Evolutionary conservation across 305 asterid species (phyloP).

Genomic region (Fraxinus greggii): DNA sequence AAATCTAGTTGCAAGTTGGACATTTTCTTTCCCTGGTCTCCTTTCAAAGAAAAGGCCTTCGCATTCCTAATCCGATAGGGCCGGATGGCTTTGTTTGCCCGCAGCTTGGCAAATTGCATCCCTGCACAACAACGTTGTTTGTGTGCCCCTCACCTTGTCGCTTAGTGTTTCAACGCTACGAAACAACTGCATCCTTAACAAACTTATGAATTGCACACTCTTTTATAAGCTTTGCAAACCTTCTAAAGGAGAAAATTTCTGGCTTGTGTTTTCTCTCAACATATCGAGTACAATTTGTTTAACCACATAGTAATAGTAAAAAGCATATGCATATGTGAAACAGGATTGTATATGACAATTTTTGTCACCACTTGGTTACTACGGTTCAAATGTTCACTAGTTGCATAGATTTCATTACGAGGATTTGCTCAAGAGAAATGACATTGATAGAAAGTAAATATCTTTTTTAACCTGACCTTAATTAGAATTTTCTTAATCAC

Average conservation of each 20-base stretch:
- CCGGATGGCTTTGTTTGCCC: neutral
- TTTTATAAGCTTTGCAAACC: neutral
- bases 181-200: neutral
- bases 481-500: neutral
- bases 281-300: too few relatives aligned
- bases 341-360: neutral
- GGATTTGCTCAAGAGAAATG: neutral
- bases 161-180: too few relatives aligned
- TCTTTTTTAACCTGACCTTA: neutral
- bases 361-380: neutral
- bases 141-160: neutral
- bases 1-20: too few relatives aligned
- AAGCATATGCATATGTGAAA: neutral
- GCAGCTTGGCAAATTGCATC: constrained; percentile 1
- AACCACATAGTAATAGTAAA: neutral
- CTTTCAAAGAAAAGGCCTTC: too few relatives aligned
- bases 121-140: neutral
- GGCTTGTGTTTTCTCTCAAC: neutral
- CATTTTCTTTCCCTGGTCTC: too few relatives aligned
- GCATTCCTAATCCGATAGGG: too few relatives aligned
- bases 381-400: neutral
- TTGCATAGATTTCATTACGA: neutral
- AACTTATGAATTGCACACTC: neutral
- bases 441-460: neutral
- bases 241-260: neutral